Evolutionary conservation across 495 filamentous ascomycete species (phyloP), one percentile per base, ranked within the genome.

Genomic region (Neurospora tetraspora): DNA sequence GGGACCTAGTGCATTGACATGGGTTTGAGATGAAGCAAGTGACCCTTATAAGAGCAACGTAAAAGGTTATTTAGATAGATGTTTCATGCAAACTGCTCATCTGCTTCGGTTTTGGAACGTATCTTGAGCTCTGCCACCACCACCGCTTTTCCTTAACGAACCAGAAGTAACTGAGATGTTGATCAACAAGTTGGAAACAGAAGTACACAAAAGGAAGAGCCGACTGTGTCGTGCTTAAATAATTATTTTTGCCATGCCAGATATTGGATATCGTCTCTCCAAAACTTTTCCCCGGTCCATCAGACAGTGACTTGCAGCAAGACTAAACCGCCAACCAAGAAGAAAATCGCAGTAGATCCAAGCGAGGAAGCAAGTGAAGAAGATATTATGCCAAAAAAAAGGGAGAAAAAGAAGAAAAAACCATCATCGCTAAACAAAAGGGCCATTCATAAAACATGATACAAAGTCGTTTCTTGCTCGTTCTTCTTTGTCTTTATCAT

Each of bases 401-500:
- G 34, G 34, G 14, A 36, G 4, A 38, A 9, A 37, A 16, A 43
- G 4, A 69, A 34, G 39, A 12, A 45, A 45, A 42, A 23, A 73
- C 1, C 4, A 18, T 20, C 31, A 31, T 27, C 39, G 42, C 45
- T 38, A 71, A 59, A 42, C 23, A 68, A 8, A n/a, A 59, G 36
- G 3, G 68, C 5, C 45, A 69, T 23, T 38, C 36, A 43, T 14
- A 47, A 71, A 69, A 65, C 53, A 65, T 65, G 27, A 72, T 69
- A 75, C 72, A 73, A 23, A 10, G 16, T 68, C 53, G 53, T 18
- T 65, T 18, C 7, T 34, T 65, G 7, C 53, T 65, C 14, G 27
- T 65, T 34, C 53, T 65, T 65, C 53, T 76, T 72, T 45, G 20
- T 71, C 69, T 73, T 73, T 65, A 72, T 76, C 69, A 34, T 77